Base-by-base conservation (phyloP, 352 stramenopile genomes). In the Pseudoperonospora humuli region DNA sequence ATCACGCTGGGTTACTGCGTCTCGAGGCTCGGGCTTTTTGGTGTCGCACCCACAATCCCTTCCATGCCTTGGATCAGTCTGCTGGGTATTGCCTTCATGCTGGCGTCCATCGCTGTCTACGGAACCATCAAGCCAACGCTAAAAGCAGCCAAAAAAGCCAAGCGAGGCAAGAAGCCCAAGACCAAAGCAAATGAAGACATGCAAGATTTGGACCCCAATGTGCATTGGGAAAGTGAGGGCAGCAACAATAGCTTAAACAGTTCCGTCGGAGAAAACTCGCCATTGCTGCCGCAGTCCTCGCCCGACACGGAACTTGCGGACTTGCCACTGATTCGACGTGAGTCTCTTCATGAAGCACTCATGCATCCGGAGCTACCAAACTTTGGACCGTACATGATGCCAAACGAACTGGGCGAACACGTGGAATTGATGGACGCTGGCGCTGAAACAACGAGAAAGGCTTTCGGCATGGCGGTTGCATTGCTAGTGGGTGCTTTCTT, bases 1-100 rank as follows among this genome's bases (percentile, higher is more conserved):
- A 86, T 92, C 56, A 70, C 74, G 13, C 65, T 89, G 43, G 79
- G 76, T 23, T 92, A 88, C 55, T 70, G 80, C 31, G 74, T 92
- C 35, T 87, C 77, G 14, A 67, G 79, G 7, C 67, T 80, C 5
- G 79, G 79, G 3, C 64, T 91, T 8, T 75, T 91, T 47, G 79
- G 79, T 11, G 66, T 91, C 7, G 39, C 52, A 5, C 57, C 67
- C 18, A 91, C 79, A 7, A 67, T 88, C 33, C 75, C 79, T 7
- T 70, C 35, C n/a, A 61, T 64, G 42, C 75, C 70, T 8, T 53
- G 50, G 29, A 47, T 81, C 32, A 86, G 73, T 53, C 45, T 70
- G 8, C 34, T 91, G 14, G 79, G 79, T 17, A 91, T 91, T 23
- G 35, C 65, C 13, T 82, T 82, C 58, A 91, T 91, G 75, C 57